Evolutionary conservation across 148 eudicot genomes (phyloP).

Genomic region (Dianthus caryophyllus): DNA sequence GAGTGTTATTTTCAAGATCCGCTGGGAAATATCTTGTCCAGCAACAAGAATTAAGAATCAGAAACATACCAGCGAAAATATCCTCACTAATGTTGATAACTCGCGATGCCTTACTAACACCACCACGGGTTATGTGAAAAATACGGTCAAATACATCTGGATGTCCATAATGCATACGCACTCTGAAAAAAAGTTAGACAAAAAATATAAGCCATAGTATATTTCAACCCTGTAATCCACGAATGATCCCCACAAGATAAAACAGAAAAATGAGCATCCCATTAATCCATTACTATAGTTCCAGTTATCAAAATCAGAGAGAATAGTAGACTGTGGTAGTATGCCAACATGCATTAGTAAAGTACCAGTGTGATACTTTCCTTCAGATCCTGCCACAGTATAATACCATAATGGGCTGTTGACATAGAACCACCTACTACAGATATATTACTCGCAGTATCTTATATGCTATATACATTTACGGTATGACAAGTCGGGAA

Average conservation of each 20-base stretch:
- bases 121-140: slow-evolving; percentile 88
- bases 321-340: no score
- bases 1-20: not conserved
- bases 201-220: not conserved
- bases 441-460: not conserved
- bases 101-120: slow-evolving; percentile 92
- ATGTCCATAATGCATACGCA: slow-evolving; percentile 97
- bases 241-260: not conserved
- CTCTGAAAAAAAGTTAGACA: slow-evolving; percentile 31
- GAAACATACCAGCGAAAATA: slow-evolving; percentile 66
- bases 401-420: not conserved
- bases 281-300: no score
- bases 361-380: not conserved
- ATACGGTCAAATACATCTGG: slow-evolving; percentile 94
- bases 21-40: no score
- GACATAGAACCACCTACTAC: not conserved
- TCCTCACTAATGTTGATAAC: slow-evolving; percentile 94
- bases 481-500: not conserved
- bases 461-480: not conserved
- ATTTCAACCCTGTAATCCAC: not conserved
- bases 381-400: not conserved
- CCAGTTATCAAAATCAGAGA: no score
- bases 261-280: no score
- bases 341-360: not conserved
- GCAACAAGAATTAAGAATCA: not conserved